phyloP scores from a whole-genome alignment of 2,329 filamentous ascomycete genomes.

The Camillea tinctor region DNA sequence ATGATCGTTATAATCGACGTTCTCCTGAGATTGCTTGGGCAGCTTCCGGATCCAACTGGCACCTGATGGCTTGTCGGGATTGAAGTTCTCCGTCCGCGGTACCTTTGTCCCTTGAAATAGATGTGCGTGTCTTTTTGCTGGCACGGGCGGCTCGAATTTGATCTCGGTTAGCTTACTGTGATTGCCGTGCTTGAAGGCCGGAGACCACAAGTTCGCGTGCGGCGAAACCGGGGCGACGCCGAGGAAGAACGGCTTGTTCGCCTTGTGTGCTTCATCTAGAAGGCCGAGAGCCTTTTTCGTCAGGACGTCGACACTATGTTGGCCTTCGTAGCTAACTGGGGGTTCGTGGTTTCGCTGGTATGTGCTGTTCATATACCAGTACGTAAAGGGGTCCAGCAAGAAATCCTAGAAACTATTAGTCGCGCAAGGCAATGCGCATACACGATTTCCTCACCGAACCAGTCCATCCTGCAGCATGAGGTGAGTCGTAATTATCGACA shows the following conservation, averaged over 20 bases:
- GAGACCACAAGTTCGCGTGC: constrained; percentile 44
- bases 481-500: constrained; percentile 58
- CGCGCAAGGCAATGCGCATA: not conserved
- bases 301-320: constrained; percentile 55
- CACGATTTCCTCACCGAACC: constrained; percentile 37
- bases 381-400: constrained; percentile 60
- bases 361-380: constrained; percentile 61
- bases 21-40: constrained; percentile 37
- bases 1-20: constrained; percentile 47
- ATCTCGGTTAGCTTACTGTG: constrained; percentile 29
- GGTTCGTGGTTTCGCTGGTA: constrained; percentile 55
- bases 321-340: constrained; percentile 54
- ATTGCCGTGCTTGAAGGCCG: constrained; percentile 22
- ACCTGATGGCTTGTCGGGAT: constrained; percentile 51
- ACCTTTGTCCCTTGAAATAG: constrained; percentile 59
- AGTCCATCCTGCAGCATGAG: constrained; percentile 58
- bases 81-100: constrained; percentile 65
- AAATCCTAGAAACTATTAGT: constrained; percentile 36
- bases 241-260: constrained; percentile 57
- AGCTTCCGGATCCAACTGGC: constrained; percentile 45
- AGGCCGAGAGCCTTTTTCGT: constrained; percentile 51
- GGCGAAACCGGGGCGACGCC: constrained; percentile 59
- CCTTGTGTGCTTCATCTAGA: constrained; percentile 50
- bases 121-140: constrained; percentile 57
- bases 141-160: constrained; percentile 50